Evolutionary conservation across 108 stramenopile species (phyloP), one percentile per base, ranked within the genome.

Genomic region (Aurantiochytrium sp.): DNA sequence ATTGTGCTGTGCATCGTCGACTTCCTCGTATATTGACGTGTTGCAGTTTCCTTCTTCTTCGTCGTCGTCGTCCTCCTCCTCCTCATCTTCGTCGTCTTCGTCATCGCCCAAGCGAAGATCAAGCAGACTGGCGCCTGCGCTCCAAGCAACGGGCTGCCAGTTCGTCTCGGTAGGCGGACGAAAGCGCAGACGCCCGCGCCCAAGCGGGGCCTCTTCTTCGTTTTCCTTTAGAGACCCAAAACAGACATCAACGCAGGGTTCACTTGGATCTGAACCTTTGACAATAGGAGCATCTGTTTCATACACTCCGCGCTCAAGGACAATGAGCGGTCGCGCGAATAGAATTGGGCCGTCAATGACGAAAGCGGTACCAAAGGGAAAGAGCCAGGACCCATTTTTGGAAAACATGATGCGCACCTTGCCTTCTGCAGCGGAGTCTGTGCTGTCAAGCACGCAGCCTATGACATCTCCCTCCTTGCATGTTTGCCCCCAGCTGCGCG

Each of bases 81-180:
- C 76, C 1, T 83, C 76, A 0, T 83, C 76, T 16, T 83, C 76
- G 23, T 83, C 76, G 76, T 83, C 45, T 53, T 53, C 49, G 16
- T 83, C 76, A 23, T 83, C 76, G 4, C 49, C 76, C n/a, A 53
- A 12, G 51, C 28, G 49, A 6, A 45, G 43, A 53, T 83, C 76
- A 12, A 23, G 18, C 12, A 83, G 45, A 25, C 51, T 53, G 1
- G n/a, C 51, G 6, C 76, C 51, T 43, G 49, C 51, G 76, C 76
- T 83, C 76, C 76, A 83, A 6, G 76, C 76, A 18, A 83, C 76
- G 76, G 76, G 76, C 12, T 53, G 76, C 49, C 51, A 83, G 43
- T 14, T 18, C 6, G 12, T 6, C 6, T 53, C 1, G 25, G 14
- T 16, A 16, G 76, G 19, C n/a, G 76, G 76, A 12, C 23, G 23